Evolutionary conservation across 768 basidiomycete species (phyloP), one percentile per base, ranked within the genome.

Genomic region (Psilocybe tampanensis): DNA sequence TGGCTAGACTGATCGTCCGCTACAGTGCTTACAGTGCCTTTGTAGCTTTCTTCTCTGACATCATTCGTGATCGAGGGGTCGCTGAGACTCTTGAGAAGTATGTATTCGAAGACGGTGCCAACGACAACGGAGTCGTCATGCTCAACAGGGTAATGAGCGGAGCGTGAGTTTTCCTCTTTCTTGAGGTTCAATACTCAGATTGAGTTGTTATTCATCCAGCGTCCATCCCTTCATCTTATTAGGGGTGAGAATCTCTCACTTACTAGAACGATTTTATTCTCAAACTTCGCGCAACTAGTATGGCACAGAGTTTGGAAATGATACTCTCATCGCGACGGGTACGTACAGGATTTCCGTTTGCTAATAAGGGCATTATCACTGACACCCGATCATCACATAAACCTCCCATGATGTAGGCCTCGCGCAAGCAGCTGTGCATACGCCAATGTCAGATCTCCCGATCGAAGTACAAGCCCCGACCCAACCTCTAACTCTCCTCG

Each of bases 201-300:
- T n/a, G n/a, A n/a, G n/a, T n/a, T n/a, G n/a, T n/a, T n/a, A n/a
- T n/a, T n/a, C n/a, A n/a, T n/a, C n/a, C 44, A 86, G 84, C 2
- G 55, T 80, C 12, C 85, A 86, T 67, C 82, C 84, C 0, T 66
- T 83, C 49, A 87, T 87, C 47, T 79, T 81, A 60, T 68, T 77
- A n/a, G 85, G 84, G 42, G 83, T 85, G 64, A 43, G 79, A 39
- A 44, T 29, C 18, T n/a, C n/a, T n/a, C n/a, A n/a, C n/a, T n/a
- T n/a, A n/a, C n/a, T n/a, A n/a, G n/a, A n/a, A n/a, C n/a, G n/a
- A n/a, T n/a, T n/a, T n/a, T n/a, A n/a, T n/a, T n/a, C n/a, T n/a
- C n/a, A n/a, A n/a, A n/a, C n/a, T n/a, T n/a, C n/a, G n/a, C n/a
- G n/a, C n/a, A n/a, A n/a, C n/a, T n/a, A 84, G 82, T 83, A 82